Evolutionary conservation across 2,329 filamentous ascomycete species (phyloP).

Genomic region (Alternaria solani): DNA sequence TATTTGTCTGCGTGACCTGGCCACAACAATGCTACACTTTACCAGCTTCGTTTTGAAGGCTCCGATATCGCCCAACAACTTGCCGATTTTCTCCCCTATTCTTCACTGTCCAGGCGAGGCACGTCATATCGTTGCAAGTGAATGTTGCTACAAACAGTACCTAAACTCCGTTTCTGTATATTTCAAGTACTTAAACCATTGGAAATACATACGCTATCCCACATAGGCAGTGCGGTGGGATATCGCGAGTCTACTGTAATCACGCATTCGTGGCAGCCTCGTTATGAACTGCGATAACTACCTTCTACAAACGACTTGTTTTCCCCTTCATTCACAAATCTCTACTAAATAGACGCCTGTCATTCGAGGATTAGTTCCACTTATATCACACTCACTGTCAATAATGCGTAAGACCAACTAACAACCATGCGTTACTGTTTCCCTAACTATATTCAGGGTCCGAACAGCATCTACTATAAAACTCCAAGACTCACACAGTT

Average conservation of each 20-base stretch:
- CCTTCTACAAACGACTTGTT: not conserved
- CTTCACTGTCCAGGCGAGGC: too few species aligned
- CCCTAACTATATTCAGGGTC: not conserved
- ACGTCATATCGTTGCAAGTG: not conserved
- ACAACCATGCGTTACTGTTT: too few species aligned
- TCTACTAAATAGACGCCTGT: too few species aligned
- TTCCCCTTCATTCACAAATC: not conserved
- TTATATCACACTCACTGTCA: not conserved
- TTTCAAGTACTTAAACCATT: not conserved
- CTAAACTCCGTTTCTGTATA: not conserved
- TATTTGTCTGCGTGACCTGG: too few species aligned
- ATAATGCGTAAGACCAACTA: too few species aligned
- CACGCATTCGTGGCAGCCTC: not conserved
- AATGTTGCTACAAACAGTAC: not conserved
- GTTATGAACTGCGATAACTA: not conserved
- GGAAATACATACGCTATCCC: not conserved
- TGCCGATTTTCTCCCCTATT: too few species aligned
- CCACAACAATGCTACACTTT: too few species aligned
- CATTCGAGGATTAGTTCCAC: not conserved
- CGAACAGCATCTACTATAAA: not conserved
- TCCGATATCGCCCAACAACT: too few species aligned
- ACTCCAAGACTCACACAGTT: not conserved
- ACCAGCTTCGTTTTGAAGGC: too few species aligned
- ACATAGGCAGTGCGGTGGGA: not conserved
- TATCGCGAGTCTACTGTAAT: not conserved